Evolutionary conservation across 2,329 filamentous ascomycete species (phyloP).

Genomic region (Biscogniauxia mediterranea): DNA sequence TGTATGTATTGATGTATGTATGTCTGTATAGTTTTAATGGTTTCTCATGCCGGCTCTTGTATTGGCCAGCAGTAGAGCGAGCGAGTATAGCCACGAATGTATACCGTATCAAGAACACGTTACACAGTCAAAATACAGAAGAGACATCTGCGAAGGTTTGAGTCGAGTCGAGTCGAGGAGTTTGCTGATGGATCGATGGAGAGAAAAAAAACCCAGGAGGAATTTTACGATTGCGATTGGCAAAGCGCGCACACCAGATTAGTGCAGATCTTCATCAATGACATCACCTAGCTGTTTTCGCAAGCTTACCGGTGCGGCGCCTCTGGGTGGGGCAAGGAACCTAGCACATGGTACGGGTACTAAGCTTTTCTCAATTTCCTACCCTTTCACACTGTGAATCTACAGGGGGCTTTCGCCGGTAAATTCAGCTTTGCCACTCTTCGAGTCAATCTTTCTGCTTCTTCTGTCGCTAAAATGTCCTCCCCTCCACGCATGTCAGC

Average conservation of each 20-base stretch:
- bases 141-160: background rate
- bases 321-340: background rate
- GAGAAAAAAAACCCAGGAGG: constrained; percentile 9
- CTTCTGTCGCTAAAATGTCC: background rate
- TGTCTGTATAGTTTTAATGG: background rate
- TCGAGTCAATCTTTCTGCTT: background rate
- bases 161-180: too few relatives aligned
- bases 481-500: too few relatives aligned
- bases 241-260: constrained; percentile 14
- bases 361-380: background rate
- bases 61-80: background rate
- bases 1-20: background rate
- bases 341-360: background rate
- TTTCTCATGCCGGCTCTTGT: background rate
- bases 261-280: constrained; percentile 19
- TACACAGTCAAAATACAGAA: background rate
- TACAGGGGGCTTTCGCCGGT: background rate
- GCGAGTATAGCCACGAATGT: background rate
- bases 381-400: background rate
- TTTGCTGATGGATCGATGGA: background rate
- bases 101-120: background rate
- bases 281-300: constrained; percentile 15
- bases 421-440: background rate
- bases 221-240: constrained; percentile 16
- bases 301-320: constrained; percentile 1